Conservation (phyloP, 352 stramenopile genomes). For the Globisporangium megalacanthum region DNA sequence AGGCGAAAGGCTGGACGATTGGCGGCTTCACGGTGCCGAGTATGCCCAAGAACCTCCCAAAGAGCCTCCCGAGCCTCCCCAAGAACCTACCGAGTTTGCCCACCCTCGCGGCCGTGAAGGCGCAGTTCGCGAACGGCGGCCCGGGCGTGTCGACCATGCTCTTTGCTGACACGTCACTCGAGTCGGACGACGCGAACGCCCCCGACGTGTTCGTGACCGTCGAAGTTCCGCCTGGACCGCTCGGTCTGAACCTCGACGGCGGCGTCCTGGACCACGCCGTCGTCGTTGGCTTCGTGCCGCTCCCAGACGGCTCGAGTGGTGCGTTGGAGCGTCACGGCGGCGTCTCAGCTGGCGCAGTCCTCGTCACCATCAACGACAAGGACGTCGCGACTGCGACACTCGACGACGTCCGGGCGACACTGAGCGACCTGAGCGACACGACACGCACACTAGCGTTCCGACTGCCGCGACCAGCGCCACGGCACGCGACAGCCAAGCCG, state of each 20-base stretch:
- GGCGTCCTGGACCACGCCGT: constrained; percentile 28
- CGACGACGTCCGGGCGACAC: constrained; percentile 33
- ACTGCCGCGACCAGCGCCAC: constrained; percentile 22
- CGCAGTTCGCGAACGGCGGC: constrained; percentile 4
- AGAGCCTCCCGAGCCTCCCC: constrained; percentile 6
- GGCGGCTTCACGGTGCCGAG: constrained; percentile 11
- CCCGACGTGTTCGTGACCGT: constrained; percentile 31
- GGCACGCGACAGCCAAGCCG: constrained; percentile 11
- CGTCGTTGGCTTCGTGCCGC: constrained; percentile 52
- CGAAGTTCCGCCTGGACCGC: constrained; percentile 39
- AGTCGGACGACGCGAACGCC: neutral
- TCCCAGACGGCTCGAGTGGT: constrained; percentile 45
- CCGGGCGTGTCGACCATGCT: constrained; percentile 8
- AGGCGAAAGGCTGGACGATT: constrained; percentile 13
- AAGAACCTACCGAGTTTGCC: constrained; percentile 4
- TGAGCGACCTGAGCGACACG: constrained; percentile 26
- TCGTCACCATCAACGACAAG: constrained; percentile 60
- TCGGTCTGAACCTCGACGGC: constrained; percentile 55
- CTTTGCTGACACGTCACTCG: constrained; percentile 12
- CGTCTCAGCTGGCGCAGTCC: constrained; percentile 30
- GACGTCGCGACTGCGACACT: constrained; percentile 44
- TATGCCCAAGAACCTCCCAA: constrained; percentile 7
- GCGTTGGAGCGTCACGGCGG: constrained; percentile 35
- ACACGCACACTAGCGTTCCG: constrained; percentile 41
- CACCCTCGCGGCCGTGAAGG: constrained; percentile 5